Evolutionary conservation across 2,329 filamentous ascomycete genomes (phyloP).

Genomic region (Amauroascus niger): DNA sequence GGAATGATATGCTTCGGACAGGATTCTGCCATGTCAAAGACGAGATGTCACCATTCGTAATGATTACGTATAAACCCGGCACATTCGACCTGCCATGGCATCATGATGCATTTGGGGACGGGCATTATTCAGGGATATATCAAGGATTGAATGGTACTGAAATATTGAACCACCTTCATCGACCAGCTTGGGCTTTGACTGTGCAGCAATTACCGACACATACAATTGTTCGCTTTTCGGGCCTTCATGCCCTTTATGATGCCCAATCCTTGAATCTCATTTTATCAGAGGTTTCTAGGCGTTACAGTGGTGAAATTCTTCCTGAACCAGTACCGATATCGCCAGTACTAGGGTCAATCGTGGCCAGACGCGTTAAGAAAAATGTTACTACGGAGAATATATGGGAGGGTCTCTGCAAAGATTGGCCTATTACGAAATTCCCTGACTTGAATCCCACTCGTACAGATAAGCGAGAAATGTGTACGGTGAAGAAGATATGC

Average conservation of each 20-base stretch:
- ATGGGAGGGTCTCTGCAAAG: slow-evolving; percentile 51
- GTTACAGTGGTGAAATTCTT: slow-evolving; percentile 28
- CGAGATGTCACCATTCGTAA: slow-evolving; percentile 55
- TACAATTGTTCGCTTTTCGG: slow-evolving; percentile 40
- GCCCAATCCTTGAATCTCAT: slow-evolving; percentile 61
- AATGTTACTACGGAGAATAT: slow-evolving; percentile 40
- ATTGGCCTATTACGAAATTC: slow-evolving; percentile 57
- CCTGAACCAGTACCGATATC: slow-evolving; percentile 30
- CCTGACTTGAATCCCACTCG: slow-evolving; percentile 61
- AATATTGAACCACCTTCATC: slow-evolving; percentile 33
- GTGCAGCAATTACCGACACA: slow-evolving; percentile 32
- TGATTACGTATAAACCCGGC: slow-evolving; percentile 52
- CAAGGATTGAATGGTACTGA: neutral
- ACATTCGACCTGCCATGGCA: slow-evolving; percentile 34
- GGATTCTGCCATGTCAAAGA: slow-evolving; percentile 59
- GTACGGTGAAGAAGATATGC: slow-evolving; percentile 32
- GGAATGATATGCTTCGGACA: slow-evolving; percentile 64
- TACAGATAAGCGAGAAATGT: slow-evolving; percentile 26
- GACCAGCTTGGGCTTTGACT: slow-evolving; percentile 55
- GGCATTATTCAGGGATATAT: slow-evolving; percentile 3
- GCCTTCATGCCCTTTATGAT: slow-evolving; percentile 82
- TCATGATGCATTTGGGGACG: neutral
- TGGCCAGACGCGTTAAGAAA: slow-evolving; percentile 30
- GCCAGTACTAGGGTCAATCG: slow-evolving; percentile 37
- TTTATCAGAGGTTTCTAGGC: slow-evolving; percentile 47